Conservation (phyloP, 225 moss, liverwort and hornwort genomes). For the Marchantia polymorpha region DNA sequence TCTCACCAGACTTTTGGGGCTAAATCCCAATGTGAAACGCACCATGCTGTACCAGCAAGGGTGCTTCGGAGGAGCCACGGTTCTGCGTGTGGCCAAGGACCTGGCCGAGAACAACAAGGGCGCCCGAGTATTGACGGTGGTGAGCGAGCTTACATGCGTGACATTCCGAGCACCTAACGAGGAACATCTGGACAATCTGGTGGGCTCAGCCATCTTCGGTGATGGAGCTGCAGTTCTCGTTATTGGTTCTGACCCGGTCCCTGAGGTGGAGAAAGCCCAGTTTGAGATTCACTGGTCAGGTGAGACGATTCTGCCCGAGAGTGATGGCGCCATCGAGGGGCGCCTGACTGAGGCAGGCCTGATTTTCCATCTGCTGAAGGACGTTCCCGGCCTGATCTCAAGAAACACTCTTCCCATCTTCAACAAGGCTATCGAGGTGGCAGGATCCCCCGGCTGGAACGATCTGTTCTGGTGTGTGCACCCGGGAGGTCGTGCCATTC, state of each 20-base stretch:
- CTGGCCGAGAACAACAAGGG: conserved; percentile 39
- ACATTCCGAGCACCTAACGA: conserved; percentile 33
- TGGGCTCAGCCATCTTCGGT: conserved; percentile 36
- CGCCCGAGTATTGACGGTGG: conserved; percentile 26
- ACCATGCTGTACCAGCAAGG: conserved; percentile 38
- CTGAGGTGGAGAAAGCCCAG: conserved; percentile 23
- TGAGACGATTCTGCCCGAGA: conserved; percentile 31
- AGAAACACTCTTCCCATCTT: conserved; percentile 24
- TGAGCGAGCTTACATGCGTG: conserved; percentile 24
- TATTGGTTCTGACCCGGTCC: conserved; percentile 31
- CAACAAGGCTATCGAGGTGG: conserved; percentile 11
- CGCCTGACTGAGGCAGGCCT: conserved; percentile 29
- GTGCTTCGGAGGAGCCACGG: conserved; percentile 51
- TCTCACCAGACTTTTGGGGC: conserved; percentile 9
- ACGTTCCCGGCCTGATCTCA: conserved; percentile 18
- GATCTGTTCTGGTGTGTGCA: conserved; percentile 24
- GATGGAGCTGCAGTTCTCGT: conserved; percentile 30
- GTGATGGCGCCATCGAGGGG: conserved; percentile 32
- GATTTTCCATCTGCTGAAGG: conserved; percentile 20
- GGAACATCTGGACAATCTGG: conserved; percentile 36
- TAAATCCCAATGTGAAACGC: conserved; percentile 5
- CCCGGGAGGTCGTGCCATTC: conserved; percentile 27
- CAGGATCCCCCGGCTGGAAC: conserved; percentile 13
- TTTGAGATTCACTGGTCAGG: conserved; percentile 31
- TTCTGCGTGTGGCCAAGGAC: conserved; percentile 55